Percentiles rank a stretch among this genome's conserved stretches.
phyloP scores from a whole-genome alignment of 1,139 yeast genomes.

The Pichia terricola region DNA sequence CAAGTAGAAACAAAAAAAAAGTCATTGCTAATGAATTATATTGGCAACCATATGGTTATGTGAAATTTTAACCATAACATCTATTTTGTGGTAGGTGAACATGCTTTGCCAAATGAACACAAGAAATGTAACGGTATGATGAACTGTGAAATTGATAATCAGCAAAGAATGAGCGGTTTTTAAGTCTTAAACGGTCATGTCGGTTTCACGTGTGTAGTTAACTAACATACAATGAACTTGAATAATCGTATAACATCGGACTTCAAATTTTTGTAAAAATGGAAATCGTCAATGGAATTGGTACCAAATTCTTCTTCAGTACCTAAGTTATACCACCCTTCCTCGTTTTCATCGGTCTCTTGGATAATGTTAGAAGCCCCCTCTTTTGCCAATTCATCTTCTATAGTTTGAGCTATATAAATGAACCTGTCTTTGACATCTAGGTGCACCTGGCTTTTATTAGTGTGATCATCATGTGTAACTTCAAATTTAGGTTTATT shows the following conservation, averaged over 20 bases:
- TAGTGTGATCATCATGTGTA: neutral
- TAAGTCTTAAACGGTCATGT: too few species aligned
- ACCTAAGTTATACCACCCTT: constrained; percentile 18
- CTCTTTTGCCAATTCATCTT: constrained; percentile 10
- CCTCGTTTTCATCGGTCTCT: constrained; percentile 10
- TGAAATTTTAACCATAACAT: too few species aligned
- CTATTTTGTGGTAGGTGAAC: too few species aligned
- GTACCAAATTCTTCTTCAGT: constrained; percentile 11
- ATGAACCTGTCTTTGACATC: constrained; percentile 5
- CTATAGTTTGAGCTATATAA: constrained; percentile 6
- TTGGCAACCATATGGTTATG: too few species aligned
- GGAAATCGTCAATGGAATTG: constrained; percentile 18
- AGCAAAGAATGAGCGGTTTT: too few species aligned
- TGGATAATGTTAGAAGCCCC: constrained; percentile 2
- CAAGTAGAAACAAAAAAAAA: too few species aligned
- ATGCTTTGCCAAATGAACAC: too few species aligned
- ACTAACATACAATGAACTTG: constrained; percentile 3
- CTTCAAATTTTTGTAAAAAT: constrained; percentile 18
- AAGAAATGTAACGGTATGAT: too few species aligned
- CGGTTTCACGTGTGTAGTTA: too few species aligned
- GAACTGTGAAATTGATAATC: too few species aligned
- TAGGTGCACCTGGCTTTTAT: neutral
- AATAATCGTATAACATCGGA: constrained; percentile 17
- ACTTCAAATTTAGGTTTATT: neutral
- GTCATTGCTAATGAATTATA: too few species aligned